Conservation (phyloP, 495 filamentous ascomycete species). For the Talaromyces liani region DNA sequence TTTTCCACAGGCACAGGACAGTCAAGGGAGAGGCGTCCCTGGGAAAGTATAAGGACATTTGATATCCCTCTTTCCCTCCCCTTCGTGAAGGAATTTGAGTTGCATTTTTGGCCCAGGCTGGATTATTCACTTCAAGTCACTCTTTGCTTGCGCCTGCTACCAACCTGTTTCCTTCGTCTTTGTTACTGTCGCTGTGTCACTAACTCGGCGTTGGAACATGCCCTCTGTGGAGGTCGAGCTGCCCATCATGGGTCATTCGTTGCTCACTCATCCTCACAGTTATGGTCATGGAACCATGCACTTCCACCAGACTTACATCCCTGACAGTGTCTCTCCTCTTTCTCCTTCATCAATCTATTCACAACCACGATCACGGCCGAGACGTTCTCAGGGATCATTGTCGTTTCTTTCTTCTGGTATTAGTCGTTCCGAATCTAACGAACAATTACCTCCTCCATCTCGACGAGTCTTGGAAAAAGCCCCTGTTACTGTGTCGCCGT, state of each 20-base stretch:
- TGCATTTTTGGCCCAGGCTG: constrained; percentile 1
- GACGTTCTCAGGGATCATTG: constrained; percentile 18
- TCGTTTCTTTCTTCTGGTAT: constrained; percentile 20
- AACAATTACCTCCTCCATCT: constrained; percentile 10
- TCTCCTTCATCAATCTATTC: constrained; percentile 7
- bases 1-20: constrained; percentile 1
- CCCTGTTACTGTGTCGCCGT: constrained; percentile 28
- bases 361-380: constrained; percentile 1
- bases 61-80: constrained; percentile 6
- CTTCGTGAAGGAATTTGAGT: neutral
- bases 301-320: neutral
- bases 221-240: constrained; percentile 7
- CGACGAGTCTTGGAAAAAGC: constrained; percentile 13
- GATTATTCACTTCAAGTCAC: neutral
- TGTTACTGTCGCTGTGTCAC: neutral
- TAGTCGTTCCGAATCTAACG: constrained; percentile 18
- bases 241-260: constrained; percentile 9
- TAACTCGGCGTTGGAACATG: neutral
- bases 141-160: neutral
- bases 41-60: constrained; percentile 6
- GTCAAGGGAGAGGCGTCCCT: constrained; percentile 5
- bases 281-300: neutral
- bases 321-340: neutral
- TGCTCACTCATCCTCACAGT: constrained; percentile 5
- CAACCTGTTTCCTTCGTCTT: neutral